A percentile compares a stretch with the other conserved stretches of the same genome.
Conservation (phyloP, 495 filamentous ascomycete genomes). For the Annulohypoxylon bovei region DNA sequence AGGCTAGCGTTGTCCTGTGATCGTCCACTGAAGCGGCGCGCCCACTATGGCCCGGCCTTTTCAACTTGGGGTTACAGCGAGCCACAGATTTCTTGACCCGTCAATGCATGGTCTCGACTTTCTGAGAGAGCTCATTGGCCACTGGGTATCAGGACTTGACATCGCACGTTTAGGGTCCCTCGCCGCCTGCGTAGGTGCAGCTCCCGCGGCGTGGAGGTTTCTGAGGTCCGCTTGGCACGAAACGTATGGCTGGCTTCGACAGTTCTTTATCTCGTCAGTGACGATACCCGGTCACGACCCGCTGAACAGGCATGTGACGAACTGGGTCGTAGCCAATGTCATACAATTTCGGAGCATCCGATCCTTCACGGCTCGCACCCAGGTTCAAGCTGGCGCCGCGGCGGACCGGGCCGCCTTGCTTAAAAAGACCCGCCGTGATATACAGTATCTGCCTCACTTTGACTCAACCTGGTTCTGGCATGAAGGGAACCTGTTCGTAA, state of each 20-base stretch:
- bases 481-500: slow-evolving; percentile 54
- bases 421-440: slow-evolving; percentile 54
- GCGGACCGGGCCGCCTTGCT: slow-evolving; percentile 51
- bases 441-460: slow-evolving; percentile 59
- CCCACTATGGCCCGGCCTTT: slow-evolving; percentile 38
- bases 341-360: slow-evolving; percentile 49
- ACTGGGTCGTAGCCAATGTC: slow-evolving; percentile 55
- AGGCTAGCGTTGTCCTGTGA: slow-evolving; percentile 3
- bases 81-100: slow-evolving; percentile 39
- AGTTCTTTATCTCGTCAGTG: slow-evolving; percentile 55
- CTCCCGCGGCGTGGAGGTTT: slow-evolving; percentile 45
- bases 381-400: slow-evolving; percentile 42
- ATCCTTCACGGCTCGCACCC: slow-evolving; percentile 55
- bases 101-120: slow-evolving; percentile 42
- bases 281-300: slow-evolving; percentile 54
- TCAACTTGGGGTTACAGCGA: slow-evolving; percentile 39
- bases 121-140: slow-evolving; percentile 41
- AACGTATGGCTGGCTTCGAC: slow-evolving; percentile 53
- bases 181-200: slow-evolving; percentile 43
- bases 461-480: slow-evolving; percentile 56
- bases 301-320: slow-evolving; percentile 56
- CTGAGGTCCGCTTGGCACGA: slow-evolving; percentile 43
- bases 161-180: slow-evolving; percentile 47
- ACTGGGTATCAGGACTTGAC: slow-evolving; percentile 44
- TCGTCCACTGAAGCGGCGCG: slow-evolving; percentile 15